Evolutionary conservation across 2,329 filamentous ascomycete species (phyloP).

Genomic region (Ophiostoma novo-ulmi): DNA sequence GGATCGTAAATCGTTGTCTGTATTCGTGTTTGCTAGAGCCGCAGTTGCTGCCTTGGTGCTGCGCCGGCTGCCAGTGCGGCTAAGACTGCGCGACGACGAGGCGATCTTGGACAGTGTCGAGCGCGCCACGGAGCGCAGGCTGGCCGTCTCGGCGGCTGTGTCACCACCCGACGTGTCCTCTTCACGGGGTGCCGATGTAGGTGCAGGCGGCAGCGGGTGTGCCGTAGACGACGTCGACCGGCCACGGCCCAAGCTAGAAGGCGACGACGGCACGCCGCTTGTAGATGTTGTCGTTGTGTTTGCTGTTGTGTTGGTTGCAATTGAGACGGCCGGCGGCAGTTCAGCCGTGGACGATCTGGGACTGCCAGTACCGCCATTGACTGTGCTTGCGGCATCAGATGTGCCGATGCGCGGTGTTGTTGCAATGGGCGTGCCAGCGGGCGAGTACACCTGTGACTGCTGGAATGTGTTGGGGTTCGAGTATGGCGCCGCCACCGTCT

Average conservation of each 20-base stretch:
- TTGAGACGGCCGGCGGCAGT: slow-evolving; percentile 35
- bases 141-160: slow-evolving; percentile 44
- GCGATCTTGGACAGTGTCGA: slow-evolving; percentile 50
- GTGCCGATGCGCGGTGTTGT: slow-evolving; percentile 42
- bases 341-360: slow-evolving; percentile 48
- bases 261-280: slow-evolving; percentile 9
- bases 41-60: background rate
- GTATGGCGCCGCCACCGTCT: slow-evolving; percentile 72
- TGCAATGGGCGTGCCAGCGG: slow-evolving; percentile 49
- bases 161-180: slow-evolving; percentile 26
- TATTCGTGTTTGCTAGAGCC: background rate
- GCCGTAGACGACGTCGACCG: slow-evolving; percentile 16
- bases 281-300: slow-evolving; percentile 9
- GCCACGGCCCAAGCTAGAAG: slow-evolving; percentile 22
- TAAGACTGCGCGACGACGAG: slow-evolving; percentile 34
- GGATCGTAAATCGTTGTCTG: background rate
- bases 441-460: slow-evolving; percentile 67
- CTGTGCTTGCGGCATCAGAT: background rate
- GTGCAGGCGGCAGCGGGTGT: slow-evolving; percentile 27
- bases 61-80: slow-evolving; percentile 31
- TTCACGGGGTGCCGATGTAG: slow-evolving; percentile 30
- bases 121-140: slow-evolving; percentile 51
- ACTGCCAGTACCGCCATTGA: background rate
- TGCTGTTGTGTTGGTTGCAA: slow-evolving; percentile 13
- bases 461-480: slow-evolving; percentile 78